phyloP scores from a whole-genome alignment of 1,284 basidiomycete genomes.

The Volvariella surrecta region DNA sequence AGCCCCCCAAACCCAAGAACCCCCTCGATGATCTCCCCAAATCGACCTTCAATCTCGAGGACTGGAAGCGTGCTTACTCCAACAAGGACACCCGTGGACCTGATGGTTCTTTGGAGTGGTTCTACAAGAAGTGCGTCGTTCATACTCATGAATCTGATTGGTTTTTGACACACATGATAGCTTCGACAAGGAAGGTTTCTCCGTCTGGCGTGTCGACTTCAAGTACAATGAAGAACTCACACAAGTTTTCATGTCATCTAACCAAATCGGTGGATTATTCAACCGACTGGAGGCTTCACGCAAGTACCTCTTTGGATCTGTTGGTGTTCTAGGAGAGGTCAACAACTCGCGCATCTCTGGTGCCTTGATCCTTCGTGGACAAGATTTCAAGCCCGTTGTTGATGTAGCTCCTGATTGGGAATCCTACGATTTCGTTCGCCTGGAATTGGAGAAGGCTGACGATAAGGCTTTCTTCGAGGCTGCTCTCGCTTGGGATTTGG shows the following conservation, averaged over 20 bases:
- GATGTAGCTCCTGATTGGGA: slow-evolving; percentile 90
- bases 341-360: slow-evolving; percentile 73
- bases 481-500: slow-evolving; percentile 86
- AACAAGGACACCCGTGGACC: slow-evolving; percentile 90
- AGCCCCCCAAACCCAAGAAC: slow-evolving; percentile 74
- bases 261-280: slow-evolving; percentile 92
- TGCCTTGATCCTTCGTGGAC: slow-evolving; percentile 76
- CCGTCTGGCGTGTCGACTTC: slow-evolving; percentile 89
- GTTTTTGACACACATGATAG: slow-evolving; percentile 33
- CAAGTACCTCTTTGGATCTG: slow-evolving; percentile 91
- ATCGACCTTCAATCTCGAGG: slow-evolving; percentile 90
- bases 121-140: slow-evolving; percentile 84
- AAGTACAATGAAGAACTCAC: slow-evolving; percentile 97
- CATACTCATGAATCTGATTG: slow-evolving; percentile 4
- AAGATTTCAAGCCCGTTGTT: slow-evolving; percentile 61
- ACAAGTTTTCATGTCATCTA: slow-evolving; percentile 86
- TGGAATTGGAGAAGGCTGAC: slow-evolving; percentile 58
- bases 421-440: slow-evolving; percentile 74
- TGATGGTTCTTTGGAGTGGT: slow-evolving; percentile 75
- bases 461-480: slow-evolving; percentile 89
- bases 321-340: slow-evolving; percentile 81
- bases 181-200: slow-evolving; percentile 89
- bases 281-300: slow-evolving; percentile 92
- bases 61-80: slow-evolving; percentile 97
- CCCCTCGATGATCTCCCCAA: slow-evolving; percentile 91